These are phyloP conservation scores for Spinellus fusiger DNA, from an alignment of 192 early-diverging fungal species.

Conservation along the genomic window DNA sequence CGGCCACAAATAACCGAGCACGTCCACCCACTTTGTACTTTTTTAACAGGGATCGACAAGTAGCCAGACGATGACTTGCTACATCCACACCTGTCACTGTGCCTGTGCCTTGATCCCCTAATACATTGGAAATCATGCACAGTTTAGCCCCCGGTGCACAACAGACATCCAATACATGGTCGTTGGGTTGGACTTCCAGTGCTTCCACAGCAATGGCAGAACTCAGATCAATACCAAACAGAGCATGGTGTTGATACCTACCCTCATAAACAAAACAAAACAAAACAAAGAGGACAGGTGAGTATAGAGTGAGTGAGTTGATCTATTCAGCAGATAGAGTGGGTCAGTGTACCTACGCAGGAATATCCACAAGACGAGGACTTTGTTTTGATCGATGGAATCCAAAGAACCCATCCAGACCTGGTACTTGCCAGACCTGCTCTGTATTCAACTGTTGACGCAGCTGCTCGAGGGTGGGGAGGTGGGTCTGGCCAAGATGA, in stretches of 20 bases:
- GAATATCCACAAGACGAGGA: constrained; percentile 44
- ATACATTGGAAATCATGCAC: constrained; percentile 69
- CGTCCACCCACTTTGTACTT: constrained; percentile 55
- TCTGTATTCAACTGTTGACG: constrained; percentile 41
- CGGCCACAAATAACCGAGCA: constrained; percentile 67
- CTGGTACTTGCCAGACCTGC: constrained; percentile 37
- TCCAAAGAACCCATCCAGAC: constrained; percentile 56
- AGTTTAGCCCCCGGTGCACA: constrained; percentile 76
- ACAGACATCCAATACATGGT: constrained; percentile 80
- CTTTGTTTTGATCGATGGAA: constrained; percentile 30
- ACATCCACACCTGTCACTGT: constrained; percentile 94
- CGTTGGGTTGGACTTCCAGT: constrained; percentile 59
- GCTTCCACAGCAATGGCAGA: constrained; percentile 82
- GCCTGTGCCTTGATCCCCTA: constrained; percentile 60
- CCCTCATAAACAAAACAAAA: no score
- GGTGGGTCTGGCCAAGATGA: constrained; percentile 20
- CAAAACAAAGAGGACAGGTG: background rate
- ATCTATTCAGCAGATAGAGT: constrained; percentile 40
- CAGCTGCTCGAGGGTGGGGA: constrained; percentile 37
- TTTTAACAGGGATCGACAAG: constrained; percentile 66
- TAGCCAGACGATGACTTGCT: constrained; percentile 60
- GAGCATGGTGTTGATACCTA: constrained; percentile 26
- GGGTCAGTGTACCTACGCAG: constrained; percentile 30
- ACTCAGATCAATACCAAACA: constrained; percentile 68
- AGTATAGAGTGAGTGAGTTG: background rate